phyloP scores from a whole-genome alignment of 768 basidiomycete genomes.

The Lactarius psammicola region DNA sequence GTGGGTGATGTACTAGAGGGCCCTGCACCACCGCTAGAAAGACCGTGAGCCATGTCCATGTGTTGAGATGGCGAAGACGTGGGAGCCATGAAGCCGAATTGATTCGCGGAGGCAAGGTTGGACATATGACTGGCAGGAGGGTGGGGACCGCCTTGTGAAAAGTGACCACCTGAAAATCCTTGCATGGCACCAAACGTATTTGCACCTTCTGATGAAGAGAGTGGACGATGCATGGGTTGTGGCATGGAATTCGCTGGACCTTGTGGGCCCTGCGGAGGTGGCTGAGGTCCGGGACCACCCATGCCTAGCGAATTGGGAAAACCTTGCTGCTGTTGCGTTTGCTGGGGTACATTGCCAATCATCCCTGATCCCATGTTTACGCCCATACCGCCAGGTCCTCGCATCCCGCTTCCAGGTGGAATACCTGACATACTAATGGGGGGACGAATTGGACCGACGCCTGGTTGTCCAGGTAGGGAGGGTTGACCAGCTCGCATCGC shows the following conservation, averaged over 20 bases:
- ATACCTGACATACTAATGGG: conserved; percentile 34
- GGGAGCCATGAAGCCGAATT: conserved; percentile 42
- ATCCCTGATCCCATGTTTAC: conserved; percentile 46
- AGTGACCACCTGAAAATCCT: conserved; percentile 24
- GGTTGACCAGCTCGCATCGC: conserved; percentile 34
- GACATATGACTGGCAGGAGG: conserved; percentile 19
- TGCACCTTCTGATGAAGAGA: conserved; percentile 14
- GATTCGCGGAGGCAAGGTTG: conserved; percentile 17
- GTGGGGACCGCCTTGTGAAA: conserved; percentile 35
- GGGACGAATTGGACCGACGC: conserved; percentile 41
- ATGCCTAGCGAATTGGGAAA: conserved; percentile 13
- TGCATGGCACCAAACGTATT: conserved; percentile 15
- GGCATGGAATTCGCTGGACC: conserved; percentile 16
- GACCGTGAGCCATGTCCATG: conserved; percentile 46
- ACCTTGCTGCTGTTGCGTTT: conserved; percentile 31
- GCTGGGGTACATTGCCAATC: conserved; percentile 46
- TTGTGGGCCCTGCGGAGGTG: conserved; percentile 18
- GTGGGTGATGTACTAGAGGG: conserved; percentile 40
- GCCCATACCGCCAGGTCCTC: conserved; percentile 41
- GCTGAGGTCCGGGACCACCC: conserved; percentile 21
- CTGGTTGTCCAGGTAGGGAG: conserved; percentile 34
- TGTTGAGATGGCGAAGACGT: conserved; percentile 50
- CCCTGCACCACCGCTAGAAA: conserved; percentile 37
- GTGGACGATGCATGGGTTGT: conserved; percentile 20
- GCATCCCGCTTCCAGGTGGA: conserved; percentile 35